Evolutionary conservation across 192 early-diverging fungal species (phyloP).

Genomic region (Coemansia aciculifera): DNA sequence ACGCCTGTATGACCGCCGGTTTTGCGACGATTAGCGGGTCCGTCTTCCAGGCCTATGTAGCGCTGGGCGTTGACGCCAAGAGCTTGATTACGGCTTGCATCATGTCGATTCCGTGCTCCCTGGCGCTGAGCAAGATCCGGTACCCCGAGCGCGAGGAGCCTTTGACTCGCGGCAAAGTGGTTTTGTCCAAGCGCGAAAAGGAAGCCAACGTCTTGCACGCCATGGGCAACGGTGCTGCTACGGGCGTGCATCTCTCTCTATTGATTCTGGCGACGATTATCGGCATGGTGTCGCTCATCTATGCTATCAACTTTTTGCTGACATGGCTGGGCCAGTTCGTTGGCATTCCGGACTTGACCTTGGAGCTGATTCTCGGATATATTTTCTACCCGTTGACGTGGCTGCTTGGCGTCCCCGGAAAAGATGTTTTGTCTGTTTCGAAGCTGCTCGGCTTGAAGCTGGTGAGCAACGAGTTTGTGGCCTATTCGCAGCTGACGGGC

Average conservation of each 20-base stretch:
- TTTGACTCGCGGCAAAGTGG: conserved; percentile 63
- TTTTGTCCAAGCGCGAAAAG: conserved; percentile 60
- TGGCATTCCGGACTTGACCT: conserved; percentile 57
- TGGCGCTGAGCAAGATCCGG: conserved; percentile 80
- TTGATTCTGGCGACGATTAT: conserved; percentile 77
- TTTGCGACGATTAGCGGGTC: conserved; percentile 91
- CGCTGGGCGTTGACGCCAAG: conserved; percentile 65
- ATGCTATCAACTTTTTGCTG: conserved; percentile 67
- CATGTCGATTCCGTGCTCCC: conserved; percentile 86
- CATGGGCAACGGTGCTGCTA: conserved; percentile 78
- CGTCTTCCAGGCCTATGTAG: conserved; percentile 71
- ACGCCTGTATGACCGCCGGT: conserved; percentile 82
- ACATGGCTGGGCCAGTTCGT: conserved; percentile 70
- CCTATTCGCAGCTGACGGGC: conserved; percentile 57
- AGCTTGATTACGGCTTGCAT: conserved; percentile 79
- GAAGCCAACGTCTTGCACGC: conserved; percentile 78
- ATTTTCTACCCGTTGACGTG: conserved; percentile 72
- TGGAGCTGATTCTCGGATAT: conserved; percentile 72
- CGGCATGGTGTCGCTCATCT: conserved; percentile 70
- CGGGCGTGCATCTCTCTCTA: conserved; percentile 72
- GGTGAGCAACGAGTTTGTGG: conserved; percentile 86
- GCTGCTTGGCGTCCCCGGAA: conserved; percentile 63
- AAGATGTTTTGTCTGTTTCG: conserved; percentile 59
- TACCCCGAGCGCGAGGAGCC: conserved; percentile 79
- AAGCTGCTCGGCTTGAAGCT: conserved; percentile 73